A percentile compares a stretch with the other conserved stretches of the same genome.
Conservation (phyloP, 805 yeast species). For the Candida corydali region DNA sequence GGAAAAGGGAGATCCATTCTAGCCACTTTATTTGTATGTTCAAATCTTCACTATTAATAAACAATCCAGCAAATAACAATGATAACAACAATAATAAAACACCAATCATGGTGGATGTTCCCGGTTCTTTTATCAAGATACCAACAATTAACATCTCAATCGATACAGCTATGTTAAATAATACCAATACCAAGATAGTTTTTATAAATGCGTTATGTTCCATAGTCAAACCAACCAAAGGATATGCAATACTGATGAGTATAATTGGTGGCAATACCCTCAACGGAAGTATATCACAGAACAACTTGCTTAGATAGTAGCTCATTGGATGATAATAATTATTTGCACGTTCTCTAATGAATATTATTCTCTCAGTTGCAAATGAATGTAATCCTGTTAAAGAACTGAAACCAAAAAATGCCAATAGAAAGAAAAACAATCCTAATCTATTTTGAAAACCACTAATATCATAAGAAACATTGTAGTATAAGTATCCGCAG, state of each 20-base stretch:
- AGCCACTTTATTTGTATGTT: conserved; percentile 58
- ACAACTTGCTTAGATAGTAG: conserved; percentile 77
- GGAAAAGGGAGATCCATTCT: conserved; percentile 85
- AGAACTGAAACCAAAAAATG: conserved; percentile 92
- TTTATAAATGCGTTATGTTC: conserved; percentile 69
- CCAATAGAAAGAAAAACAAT: conserved; percentile 81
- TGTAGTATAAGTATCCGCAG: conserved; percentile 81
- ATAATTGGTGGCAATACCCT: conserved; percentile 90
- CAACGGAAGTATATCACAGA: conserved; percentile 90
- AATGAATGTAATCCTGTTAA: conserved; percentile 89
- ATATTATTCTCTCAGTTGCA: conserved; percentile 82
- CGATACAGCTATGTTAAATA: conserved; percentile 85
- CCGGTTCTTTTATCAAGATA: conserved; percentile 79
- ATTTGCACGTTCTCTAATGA: conserved; percentile 89
- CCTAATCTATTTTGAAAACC: conserved; percentile 97
- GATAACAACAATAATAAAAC: conserved; percentile 81
- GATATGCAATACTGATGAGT: conserved; percentile 76
- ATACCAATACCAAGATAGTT: conserved; percentile 62
- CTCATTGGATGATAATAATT: conserved; percentile 87
- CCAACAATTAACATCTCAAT: conserved; percentile 85
- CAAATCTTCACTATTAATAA: conserved; percentile 72
- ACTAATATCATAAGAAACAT: conserved; percentile 82
- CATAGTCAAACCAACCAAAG: conserved; percentile 83
- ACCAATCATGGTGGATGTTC: conserved; percentile 87
- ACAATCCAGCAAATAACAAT: conserved; percentile 87